A percentile compares a stretch with the other conserved stretches of the same genome.
phyloP scores from a whole-genome alignment of 441 rosid species.

The Jatropha multifida region DNA sequence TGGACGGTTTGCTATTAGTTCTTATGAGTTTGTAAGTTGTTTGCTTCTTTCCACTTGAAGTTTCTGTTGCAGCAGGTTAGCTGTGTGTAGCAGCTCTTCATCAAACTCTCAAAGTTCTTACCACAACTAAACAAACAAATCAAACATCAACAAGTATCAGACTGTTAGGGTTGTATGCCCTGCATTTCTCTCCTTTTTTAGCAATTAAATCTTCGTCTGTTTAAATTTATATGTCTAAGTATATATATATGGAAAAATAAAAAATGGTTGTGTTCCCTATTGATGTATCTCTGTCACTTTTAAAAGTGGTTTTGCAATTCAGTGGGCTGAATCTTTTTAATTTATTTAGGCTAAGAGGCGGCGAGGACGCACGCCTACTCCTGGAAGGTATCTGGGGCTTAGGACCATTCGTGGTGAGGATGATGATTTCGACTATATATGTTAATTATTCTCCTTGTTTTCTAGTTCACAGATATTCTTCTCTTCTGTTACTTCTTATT shows the following conservation, averaged over 20 bases:
- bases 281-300: conserved; percentile 6
- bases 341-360: conserved; percentile 71
- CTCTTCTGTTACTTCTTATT: background rate
- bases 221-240: conserved; percentile 15
- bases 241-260: background rate
- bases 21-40: conserved; percentile 52
- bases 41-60: conserved; percentile 84
- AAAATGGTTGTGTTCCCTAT: background rate
- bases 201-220: conserved; percentile 25
- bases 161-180: conserved; percentile 92
- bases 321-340: conserved; percentile 8
- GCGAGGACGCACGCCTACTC: conserved; percentile 92
- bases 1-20: conserved; percentile 29
- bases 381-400: conserved; percentile 87
- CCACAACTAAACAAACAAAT: conserved; percentile 66
- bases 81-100: conserved; percentile 94
- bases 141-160: conserved; percentile 63
- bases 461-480: background rate
- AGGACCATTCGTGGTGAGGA: conserved; percentile 58
- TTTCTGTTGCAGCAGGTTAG: conserved; percentile 89
- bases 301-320: background rate
- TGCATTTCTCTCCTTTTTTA: conserved; percentile 62
- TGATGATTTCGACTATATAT: background rate
- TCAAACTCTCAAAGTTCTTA: conserved; percentile 53
- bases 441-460: background rate